These are phyloP conservation scores for Skeletonema costatum DNA, from an alignment of 108 stramenopile genomes.

Conservation along the genomic window DNA sequence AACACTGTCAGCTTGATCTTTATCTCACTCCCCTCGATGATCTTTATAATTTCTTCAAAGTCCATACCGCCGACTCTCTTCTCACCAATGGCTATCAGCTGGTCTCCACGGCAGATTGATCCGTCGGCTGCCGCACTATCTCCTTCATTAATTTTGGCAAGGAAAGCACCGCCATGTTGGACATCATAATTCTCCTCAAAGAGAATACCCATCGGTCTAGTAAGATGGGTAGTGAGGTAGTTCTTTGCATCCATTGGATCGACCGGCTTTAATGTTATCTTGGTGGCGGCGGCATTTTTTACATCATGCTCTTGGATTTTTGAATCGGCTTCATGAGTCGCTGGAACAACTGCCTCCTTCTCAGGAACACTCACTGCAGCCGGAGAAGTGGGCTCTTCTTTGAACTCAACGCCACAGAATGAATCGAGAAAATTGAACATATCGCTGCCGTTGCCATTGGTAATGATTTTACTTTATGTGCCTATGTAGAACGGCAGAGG, in stretches of 20 bases:
- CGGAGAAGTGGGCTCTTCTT: neutral
- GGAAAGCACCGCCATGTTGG: conserved; percentile 70
- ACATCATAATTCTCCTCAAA: conserved; percentile 78
- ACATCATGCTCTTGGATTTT: neutral
- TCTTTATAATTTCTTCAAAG: conserved; percentile 69
- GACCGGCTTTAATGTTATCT: conserved; percentile 9
- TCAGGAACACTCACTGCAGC: neutral
- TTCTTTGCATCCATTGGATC: conserved; percentile 77
- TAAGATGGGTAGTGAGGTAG: conserved; percentile 58
- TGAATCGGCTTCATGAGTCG: neutral
- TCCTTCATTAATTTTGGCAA: conserved; percentile 60
- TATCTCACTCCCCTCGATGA: conserved; percentile 56
- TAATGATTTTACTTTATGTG: no score
- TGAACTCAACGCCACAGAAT: neutral
- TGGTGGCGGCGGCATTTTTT: neutral
- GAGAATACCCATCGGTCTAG: conserved; percentile 81
- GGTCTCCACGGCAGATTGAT: conserved; percentile 53
- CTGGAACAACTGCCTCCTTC: neutral
- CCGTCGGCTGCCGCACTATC: conserved; percentile 55
- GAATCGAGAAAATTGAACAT: neutral
- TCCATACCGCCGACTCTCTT: conserved; percentile 57
- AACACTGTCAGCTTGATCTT: conserved; percentile 58
- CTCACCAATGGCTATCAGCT: conserved; percentile 60
- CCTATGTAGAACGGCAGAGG: no score
- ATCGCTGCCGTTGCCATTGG: neutral